These are phyloP conservation scores for Dipteronia dyeriana DNA, from an alignment of 345 rosid species.

Conservation along the genomic window DNA sequence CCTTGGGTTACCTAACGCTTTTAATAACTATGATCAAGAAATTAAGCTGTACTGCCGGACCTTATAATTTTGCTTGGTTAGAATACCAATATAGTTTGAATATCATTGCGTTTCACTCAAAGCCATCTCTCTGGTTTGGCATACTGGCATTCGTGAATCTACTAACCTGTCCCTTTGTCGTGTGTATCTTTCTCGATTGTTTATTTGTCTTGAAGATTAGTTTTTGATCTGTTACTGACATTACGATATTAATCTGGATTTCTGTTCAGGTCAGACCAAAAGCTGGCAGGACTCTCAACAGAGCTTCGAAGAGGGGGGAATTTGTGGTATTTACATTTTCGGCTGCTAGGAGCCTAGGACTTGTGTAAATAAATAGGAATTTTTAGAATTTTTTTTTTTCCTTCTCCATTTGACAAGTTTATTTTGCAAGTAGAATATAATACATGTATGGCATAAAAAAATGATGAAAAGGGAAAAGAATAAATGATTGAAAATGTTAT, in stretches of 20 bases:
- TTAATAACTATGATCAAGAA: not conserved
- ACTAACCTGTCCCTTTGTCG: not conserved
- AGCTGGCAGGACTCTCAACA: conserved; percentile 5
- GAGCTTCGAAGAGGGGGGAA: conserved; percentile 17
- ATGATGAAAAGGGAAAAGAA: conserved; percentile 26
- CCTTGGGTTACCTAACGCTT: no score
- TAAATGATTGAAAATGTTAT: conserved; percentile 27
- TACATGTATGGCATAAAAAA: conserved; percentile 27
- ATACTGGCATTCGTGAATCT: not conserved
- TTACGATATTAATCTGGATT: not conserved
- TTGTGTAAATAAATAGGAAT: conserved; percentile 50
- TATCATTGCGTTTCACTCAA: not conserved
- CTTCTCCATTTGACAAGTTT: conserved; percentile 9
- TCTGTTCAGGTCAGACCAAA: conserved; percentile 13
- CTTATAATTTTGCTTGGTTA: no score
- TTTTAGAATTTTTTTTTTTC: conserved; percentile 16
- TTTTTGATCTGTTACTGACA: not conserved
- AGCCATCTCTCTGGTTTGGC: not conserved
- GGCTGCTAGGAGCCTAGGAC: conserved; percentile 27
- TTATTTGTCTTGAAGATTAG: not conserved
- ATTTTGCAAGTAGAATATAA: conserved; percentile 21
- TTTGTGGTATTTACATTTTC: conserved; percentile 18
- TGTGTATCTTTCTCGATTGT: not conserved
- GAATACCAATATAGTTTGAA: no score
- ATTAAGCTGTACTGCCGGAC: not conserved